Percentiles rank a stretch among this genome's conserved stretches.
Conservation (phyloP, 805 yeast species). For the Middelhovenomyces tepae region DNA sequence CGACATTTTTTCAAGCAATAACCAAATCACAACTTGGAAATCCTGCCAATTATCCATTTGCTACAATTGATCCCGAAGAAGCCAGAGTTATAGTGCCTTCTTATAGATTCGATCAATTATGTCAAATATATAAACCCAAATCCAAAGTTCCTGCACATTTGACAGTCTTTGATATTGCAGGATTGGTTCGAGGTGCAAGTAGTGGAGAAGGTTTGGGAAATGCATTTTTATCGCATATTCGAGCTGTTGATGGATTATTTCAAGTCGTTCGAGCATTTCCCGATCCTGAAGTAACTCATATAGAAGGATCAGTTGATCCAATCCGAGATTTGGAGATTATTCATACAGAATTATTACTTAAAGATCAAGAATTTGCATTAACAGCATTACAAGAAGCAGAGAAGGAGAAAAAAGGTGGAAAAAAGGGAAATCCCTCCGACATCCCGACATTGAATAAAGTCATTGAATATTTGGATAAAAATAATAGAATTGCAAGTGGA, state of each 20-base stretch:
- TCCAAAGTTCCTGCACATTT: constrained; percentile 45
- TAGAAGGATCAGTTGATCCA: constrained; percentile 57
- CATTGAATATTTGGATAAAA: constrained; percentile 47
- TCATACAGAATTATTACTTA: constrained; percentile 53
- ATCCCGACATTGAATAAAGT: constrained; percentile 29
- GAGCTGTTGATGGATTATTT: constrained; percentile 64
- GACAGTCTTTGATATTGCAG: constrained; percentile 61
- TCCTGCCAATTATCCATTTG: constrained; percentile 63
- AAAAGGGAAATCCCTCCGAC: constrained; percentile 40
- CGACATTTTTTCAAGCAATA: constrained; percentile 51
- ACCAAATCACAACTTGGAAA: constrained; percentile 56
- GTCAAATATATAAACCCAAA: constrained; percentile 41
- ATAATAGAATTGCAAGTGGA: constrained; percentile 51
- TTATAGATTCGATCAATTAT: constrained; percentile 39
- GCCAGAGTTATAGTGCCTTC: constrained; percentile 48
- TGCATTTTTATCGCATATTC: constrained; percentile 56
- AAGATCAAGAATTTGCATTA: constrained; percentile 59
- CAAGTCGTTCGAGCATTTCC: constrained; percentile 60
- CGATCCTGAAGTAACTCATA: constrained; percentile 58
- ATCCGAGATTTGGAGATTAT: constrained; percentile 55
- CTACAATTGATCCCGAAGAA: constrained; percentile 68
- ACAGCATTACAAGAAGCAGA: constrained; percentile 47
- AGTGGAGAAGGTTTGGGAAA: constrained; percentile 68
- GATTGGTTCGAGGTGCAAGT: constrained; percentile 55
- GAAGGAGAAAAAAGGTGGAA: constrained; percentile 32